Base-by-base conservation (phyloP, 2,329 filamentous ascomycete species). In the Ophiostoma quercus region DNA sequence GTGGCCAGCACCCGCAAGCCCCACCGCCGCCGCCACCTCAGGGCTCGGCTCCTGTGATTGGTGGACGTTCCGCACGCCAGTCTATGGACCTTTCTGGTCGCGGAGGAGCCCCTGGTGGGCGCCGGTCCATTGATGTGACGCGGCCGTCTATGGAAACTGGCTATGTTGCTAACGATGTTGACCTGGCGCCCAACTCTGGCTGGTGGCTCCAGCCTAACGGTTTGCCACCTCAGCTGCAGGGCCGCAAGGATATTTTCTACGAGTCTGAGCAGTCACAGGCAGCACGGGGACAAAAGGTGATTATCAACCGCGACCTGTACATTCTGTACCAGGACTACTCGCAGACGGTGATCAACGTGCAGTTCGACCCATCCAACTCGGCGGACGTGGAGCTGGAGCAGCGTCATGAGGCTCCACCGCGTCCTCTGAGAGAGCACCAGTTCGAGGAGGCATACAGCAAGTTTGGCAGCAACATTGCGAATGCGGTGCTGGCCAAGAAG, bases 261-360 rank as follows among this genome's bases (percentile, higher is more conserved):
- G 93, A 98, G 78, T 85, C 89, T 29, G 92, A 96, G 73, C 92
- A 97, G 77, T 88, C 89, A 1, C 88, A 85, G 7, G 86, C 89
- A 16, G 84, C 86, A 73, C 86, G 89, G 16, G 89, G 90, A 37
- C 88, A 91, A 34, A 90, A 89, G 77, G 88, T 88, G 0, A 85
- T 84, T 0, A 82, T 96, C 25, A 91, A 90, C 7, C 94, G 94
- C 74, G 88, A 94, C 71, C 84, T 97, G 60, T 95, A 90, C 75
- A 83, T 98, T n/a, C 81, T 99, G 9, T 99, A 92, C 81, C 89
- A 93, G 76, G 95, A 99, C 80, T 99, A 99, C 79, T 97, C 94
- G 22, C 95, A 98, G 78, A 98, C 94, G 0, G 84, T 96, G 73
- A 86, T 99, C 75, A 92, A 90, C 0, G 91, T 89, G 22, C 88